Base-by-base conservation (phyloP, 2,329 filamentous ascomycete genomes). In the Torrubiellomyces zombiae region DNA sequence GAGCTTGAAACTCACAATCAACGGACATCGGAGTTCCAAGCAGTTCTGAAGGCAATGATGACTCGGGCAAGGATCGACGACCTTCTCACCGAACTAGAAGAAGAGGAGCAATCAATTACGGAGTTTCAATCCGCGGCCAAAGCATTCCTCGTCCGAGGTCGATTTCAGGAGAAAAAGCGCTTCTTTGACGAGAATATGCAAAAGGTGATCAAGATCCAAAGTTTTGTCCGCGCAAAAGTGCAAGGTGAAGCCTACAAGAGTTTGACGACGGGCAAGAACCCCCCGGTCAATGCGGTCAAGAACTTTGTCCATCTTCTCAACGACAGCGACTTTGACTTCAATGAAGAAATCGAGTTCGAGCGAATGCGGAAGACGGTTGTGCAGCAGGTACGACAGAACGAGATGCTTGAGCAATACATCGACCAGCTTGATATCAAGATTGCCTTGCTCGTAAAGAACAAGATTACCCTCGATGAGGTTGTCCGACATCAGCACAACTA, bases 391-490 rank as follows among this genome's bases (percentile, higher is more conserved):
- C 76, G 86, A 23, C 85, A 94, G 40, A 98, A 98, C 43, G 89
- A 98, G 53, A 75, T 92, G 59, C 71, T 91, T 19, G 89, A 98
- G 53, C 83, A 94, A 47, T 98, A 98, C 44, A 93, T 98, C 38
- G 85, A 93, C 40, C 89, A 98, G 47, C 67, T 98, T 18, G 91
- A 98, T 45, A 93, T 98, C 60, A 98, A 98, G 57, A 98, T 98
- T 47, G 89, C 89, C 1, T 67, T 98, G 3, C 64, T 98, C 11
- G 89, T 98, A 41, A 95, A 95, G 64, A 98, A 98, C 67, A 98
- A 98, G 53, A 98, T 98, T 43, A 95, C 89, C 0, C 64, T 98
- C 4, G 89, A 98, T 44, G 91, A 98, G 53, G 89, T 98, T 15
- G 80, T 98, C 28, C 82, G 83, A 40, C 89, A 95, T 45, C 89